A percentile compares a stretch with the other conserved stretches of the same genome.
Conservation (phyloP, 2,329 filamentous ascomycete genomes). For the Cadophora luteo-olivacea region DNA sequence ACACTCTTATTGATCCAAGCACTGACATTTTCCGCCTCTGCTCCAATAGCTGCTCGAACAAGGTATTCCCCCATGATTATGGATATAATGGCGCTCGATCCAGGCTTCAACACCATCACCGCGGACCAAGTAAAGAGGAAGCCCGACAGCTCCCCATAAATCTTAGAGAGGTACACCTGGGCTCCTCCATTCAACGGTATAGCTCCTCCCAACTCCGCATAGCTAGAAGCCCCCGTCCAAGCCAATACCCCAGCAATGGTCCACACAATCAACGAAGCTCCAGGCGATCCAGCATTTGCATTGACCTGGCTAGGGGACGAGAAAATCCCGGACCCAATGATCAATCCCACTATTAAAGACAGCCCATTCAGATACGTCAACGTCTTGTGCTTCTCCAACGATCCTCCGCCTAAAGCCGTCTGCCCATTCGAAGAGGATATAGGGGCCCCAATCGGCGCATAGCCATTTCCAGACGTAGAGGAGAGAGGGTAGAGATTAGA, state of each 20-base stretch:
- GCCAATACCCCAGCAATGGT: conserved; percentile 87
- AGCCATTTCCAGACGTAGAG: conserved; percentile 76
- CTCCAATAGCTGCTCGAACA: conserved; percentile 84
- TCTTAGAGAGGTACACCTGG: conserved; percentile 94
- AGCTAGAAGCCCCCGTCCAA: conserved; percentile 95
- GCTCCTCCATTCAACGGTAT: conserved; percentile 95
- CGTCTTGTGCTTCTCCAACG: conserved; percentile 93
- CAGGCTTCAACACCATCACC: conserved; percentile 91
- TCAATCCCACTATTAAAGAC: conserved; percentile 87
- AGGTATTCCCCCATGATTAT: conserved; percentile 99
- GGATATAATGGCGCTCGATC: conserved; percentile 89
- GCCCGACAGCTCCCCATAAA: conserved; percentile 90
- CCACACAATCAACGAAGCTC: conserved; percentile 91
- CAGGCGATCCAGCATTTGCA: conserved; percentile 87
- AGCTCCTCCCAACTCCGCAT: conserved; percentile 92
- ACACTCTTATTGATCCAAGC: conserved; percentile 92
- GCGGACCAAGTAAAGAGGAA: conserved; percentile 98
- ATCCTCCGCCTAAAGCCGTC: conserved; percentile 72
- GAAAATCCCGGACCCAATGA: conserved; percentile 97
- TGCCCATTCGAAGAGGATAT: conserved; percentile 62
- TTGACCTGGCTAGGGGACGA: conserved; percentile 94
- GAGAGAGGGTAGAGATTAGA: conserved; percentile 91
- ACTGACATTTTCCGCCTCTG: conserved; percentile 81
- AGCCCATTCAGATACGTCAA: conserved; percentile 94
- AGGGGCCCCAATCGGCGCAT: conserved; percentile 85